A percentile compares a stretch with the other conserved stretches of the same genome.
phyloP scores from a whole-genome alignment of 306 rosid species.

The Clitoria ternatea region DNA sequence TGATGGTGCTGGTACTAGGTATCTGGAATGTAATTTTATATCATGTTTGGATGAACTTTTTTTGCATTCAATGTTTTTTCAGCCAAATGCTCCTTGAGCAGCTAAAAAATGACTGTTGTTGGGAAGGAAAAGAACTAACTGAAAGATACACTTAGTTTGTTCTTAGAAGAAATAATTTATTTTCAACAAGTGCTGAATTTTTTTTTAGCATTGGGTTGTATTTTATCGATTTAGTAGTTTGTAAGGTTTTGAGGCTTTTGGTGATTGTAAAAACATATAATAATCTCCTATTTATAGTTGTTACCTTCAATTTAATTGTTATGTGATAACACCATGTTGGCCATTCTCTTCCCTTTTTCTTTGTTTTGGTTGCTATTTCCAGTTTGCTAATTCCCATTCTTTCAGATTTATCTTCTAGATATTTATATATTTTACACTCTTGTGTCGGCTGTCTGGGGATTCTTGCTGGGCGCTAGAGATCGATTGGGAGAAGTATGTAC shows the following conservation, averaged over 20 bases:
- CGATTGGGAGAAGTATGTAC: slow-evolving; percentile 92
- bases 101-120: not conserved
- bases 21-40: not conserved
- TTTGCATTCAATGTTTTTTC: slow-evolving; percentile 1
- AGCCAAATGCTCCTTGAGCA: not conserved
- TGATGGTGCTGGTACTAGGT: not conserved
- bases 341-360: not conserved
- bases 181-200: not conserved
- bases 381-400: slow-evolving; percentile 5
- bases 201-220: not conserved
- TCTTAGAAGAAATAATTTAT: not conserved
- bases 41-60: not conserved
- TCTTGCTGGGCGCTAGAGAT: slow-evolving; percentile 89
- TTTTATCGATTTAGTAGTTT: not conserved
- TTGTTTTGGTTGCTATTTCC: not conserved
- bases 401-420: slow-evolving; percentile 88
- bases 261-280: not conserved
- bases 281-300: not conserved
- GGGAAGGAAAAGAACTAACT: not conserved
- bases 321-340: too few relatives aligned
- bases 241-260: not conserved
- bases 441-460: slow-evolving; percentile 73
- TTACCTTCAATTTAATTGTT: not conserved
- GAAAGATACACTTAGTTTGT: not conserved
- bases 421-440: slow-evolving; percentile 72